Evolutionary conservation across 176 grass and related monocot genomes (phyloP).

Genomic region (Ensete ventricosum): DNA sequence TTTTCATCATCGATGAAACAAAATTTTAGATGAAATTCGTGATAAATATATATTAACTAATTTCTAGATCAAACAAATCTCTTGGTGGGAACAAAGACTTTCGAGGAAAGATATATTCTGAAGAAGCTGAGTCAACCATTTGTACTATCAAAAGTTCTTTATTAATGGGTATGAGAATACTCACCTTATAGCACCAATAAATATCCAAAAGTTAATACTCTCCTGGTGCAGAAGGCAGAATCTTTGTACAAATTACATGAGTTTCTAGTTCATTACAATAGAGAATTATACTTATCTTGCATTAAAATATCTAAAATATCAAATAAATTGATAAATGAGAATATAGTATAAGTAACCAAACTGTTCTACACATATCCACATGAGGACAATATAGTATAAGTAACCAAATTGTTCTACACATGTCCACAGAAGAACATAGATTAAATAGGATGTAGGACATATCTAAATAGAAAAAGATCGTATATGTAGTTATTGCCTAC

Average conservation of each 20-base stretch:
- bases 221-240: neutral
- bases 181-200: no score
- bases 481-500: conserved; percentile 21
- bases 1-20: no score
- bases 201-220: no score
- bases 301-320: neutral
- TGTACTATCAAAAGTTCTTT: no score
- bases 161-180: no score
- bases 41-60: no score
- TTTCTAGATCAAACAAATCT: no score
- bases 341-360: neutral
- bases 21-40: no score
- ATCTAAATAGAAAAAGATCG: conserved; percentile 24
- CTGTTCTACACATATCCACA: neutral
- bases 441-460: conserved; percentile 12
- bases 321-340: neutral
- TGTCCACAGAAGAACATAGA: conserved; percentile 6
- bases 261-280: neutral
- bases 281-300: neutral
- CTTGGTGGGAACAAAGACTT: no score
- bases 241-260: neutral
- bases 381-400: conserved; percentile 1
- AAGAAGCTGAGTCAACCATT: no score
- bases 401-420: neutral
- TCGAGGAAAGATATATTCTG: no score